phyloP scores from a whole-genome alignment of 768 basidiomycete species.

The Gelatoporia subvermispora region DNA sequence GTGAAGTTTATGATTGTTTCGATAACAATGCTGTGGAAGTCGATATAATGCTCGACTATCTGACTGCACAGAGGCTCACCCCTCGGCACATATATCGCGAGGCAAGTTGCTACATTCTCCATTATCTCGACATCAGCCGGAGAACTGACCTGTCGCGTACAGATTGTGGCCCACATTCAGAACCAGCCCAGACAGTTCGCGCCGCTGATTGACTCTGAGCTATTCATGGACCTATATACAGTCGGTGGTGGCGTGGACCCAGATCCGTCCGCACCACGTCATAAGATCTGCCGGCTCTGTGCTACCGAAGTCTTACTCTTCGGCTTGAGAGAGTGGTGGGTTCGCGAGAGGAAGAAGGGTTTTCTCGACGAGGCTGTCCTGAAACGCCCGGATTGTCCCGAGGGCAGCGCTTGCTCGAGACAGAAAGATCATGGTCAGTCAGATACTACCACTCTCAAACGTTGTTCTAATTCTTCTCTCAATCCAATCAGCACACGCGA shows the following conservation, averaged over 20 bases:
- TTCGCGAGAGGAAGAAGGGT: constrained; percentile 70
- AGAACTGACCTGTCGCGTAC: background rate
- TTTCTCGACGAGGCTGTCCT: constrained; percentile 51
- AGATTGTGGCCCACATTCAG: constrained; percentile 63
- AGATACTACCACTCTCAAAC: background rate
- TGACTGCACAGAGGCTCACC: constrained; percentile 54
- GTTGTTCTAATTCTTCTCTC: background rate
- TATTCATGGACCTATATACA: constrained; percentile 66
- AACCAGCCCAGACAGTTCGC: constrained; percentile 59
- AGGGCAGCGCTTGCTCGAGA: constrained; percentile 51
- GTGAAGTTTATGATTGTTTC: constrained; percentile 77
- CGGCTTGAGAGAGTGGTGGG: constrained; percentile 80
- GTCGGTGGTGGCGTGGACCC: constrained; percentile 53
- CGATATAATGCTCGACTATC: constrained; percentile 79
- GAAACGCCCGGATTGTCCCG: constrained; percentile 62
- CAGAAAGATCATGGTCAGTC: constrained; percentile 65
- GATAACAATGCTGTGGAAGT: constrained; percentile 75
- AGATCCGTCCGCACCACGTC: constrained; percentile 53
- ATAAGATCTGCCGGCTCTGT: constrained; percentile 63
- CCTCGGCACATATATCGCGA: constrained; percentile 76
- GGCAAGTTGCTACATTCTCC: constrained; percentile 32
- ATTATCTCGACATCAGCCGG: background rate
- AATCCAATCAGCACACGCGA: constrained; percentile 53
- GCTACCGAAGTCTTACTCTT: constrained; percentile 71
- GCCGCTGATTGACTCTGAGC: constrained; percentile 61